Evolutionary conservation across 1,139 yeast species (phyloP), one percentile per base, ranked within the genome.

Genomic region (Debaryomyces psychrophilus): DNA sequence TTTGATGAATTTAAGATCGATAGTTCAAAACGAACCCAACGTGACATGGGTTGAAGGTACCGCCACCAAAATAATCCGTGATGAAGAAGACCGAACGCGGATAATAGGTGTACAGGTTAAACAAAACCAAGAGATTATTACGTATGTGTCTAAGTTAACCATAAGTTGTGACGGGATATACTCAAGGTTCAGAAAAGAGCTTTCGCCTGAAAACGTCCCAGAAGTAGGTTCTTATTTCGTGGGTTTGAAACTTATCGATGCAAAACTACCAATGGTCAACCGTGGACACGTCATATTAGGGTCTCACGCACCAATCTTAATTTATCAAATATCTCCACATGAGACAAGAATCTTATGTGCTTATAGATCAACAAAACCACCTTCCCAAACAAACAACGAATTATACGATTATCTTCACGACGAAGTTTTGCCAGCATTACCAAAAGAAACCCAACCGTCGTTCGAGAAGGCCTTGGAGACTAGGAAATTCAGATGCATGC

Each of bases 251-350:
- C 73, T 93, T 55, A 72, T 77, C 52, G 73, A 92, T 62, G 92
- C 96, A 4, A 71, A 71, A 15, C 69, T 90, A 48, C 97, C 97
- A 3, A 74, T 77, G 3, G 81, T 82, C 39, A 67, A 83, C 62
- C 86, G 87, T 55, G 99, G 99, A 27, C 97, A 95, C 68, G 97
- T 90, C 36, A 79, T 95, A 31, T 72, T 93, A 47, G 96, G 97
- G 26, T 68, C 79, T 20, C 95, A 90, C 64, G 88, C 95, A 34
- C 99, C 99, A 3, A 81, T 93, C 31, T 73, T 93, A 49, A 82
- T 90, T 12, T 93, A 93, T 64, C 97, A 90, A 68, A 88, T 90
- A 47, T 84, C 95, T 12, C 83, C 87, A 33, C 77, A 76, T 35
- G 95, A 90, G 53, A 87, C 97, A 0, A 80, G 99, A 62, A 86